A percentile compares a stretch with the other conserved stretches of the same genome.
Conservation (phyloP, 164 flowering plant species). For the Sedum album region DNA sequence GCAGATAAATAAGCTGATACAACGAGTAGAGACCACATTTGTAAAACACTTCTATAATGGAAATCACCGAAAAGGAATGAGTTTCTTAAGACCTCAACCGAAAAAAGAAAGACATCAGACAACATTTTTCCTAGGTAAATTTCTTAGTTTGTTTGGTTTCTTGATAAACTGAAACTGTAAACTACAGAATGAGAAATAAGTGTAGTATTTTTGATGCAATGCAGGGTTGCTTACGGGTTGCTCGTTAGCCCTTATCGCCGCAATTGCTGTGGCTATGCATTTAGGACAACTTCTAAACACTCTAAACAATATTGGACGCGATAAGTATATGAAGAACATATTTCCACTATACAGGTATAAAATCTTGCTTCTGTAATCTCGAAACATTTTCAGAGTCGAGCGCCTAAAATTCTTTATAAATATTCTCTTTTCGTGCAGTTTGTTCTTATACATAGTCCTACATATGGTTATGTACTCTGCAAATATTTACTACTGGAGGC, state of each 20-base stretch:
- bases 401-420: background rate
- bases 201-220: background rate
- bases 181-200: background rate
- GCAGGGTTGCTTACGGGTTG: conserved; percentile 26
- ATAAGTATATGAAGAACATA: conserved; percentile 44
- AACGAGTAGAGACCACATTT: conserved; percentile 57
- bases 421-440: conserved; percentile 23
- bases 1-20: conserved; percentile 46
- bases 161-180: background rate
- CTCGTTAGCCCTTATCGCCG: conserved; percentile 30
- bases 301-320: conserved; percentile 16
- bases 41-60: conserved; percentile 57
- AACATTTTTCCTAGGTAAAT: conserved; percentile 43
- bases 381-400: background rate
- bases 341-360: conserved; percentile 62
- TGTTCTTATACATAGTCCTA: conserved; percentile 49
- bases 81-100: conserved; percentile 33
- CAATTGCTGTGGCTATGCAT: conserved; percentile 31
- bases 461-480: conserved; percentile 55
- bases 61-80: conserved; percentile 55
- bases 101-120: conserved; percentile 41
- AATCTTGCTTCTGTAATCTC: background rate
- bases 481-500: conserved; percentile 53
- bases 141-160: too few relatives aligned
- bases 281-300: conserved; percentile 21